Base-by-base conservation (phyloP, 352 stramenopile genomes). In the Phytophthora podocarpi region DNA sequence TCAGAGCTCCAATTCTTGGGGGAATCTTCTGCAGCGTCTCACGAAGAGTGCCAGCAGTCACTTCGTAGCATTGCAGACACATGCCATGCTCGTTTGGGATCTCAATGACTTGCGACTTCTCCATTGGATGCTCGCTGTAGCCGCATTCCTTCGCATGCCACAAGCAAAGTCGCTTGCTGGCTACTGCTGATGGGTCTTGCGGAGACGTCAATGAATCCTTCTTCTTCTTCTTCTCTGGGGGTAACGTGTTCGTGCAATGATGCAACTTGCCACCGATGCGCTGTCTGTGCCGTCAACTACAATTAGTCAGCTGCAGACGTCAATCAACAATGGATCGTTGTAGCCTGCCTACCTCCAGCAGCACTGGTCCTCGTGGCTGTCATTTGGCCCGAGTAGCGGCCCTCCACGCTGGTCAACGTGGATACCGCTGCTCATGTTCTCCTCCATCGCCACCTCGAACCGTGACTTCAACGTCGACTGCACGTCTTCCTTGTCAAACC, bases 81-180 rank as follows among this genome's bases (percentile, higher is more conserved):
- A 85, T 53, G 0, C 70, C 84, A 6, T 67, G 59, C 23, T 80
- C 76, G 47, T 93, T 93, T 4, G 82, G 59, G 11, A 87, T 72
- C 26, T 90, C 74, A 34, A 90, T 86, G 5, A 34, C 69, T n/a
- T 52, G 51, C 5, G 69, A 83, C 9, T 56, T 64, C 15, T 88
- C 76, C 43, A 85, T 76, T 27, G 70, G 57, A 37, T 93, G 84
- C 2, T 81, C 74, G 0, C 32, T 35, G 37, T 64, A 55, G 11
- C 30, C n/a, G 24, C 84, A 93, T 36, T 82, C 75, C 12, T 67
- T 64, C 0, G 59, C 62, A 35, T 93, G 84, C 84, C 81, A 93
- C 1, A 61, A 50, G 27, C 84, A 93, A 10, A 75, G 58, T 0
- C 59, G 59, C 32, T 70, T 70, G 11, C 9, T 20, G 12, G 15